Evolutionary conservation across 2,329 filamentous ascomycete species (phyloP), one percentile per base, ranked within the genome.

Genomic region (Acephala macrosclerotiorum): DNA sequence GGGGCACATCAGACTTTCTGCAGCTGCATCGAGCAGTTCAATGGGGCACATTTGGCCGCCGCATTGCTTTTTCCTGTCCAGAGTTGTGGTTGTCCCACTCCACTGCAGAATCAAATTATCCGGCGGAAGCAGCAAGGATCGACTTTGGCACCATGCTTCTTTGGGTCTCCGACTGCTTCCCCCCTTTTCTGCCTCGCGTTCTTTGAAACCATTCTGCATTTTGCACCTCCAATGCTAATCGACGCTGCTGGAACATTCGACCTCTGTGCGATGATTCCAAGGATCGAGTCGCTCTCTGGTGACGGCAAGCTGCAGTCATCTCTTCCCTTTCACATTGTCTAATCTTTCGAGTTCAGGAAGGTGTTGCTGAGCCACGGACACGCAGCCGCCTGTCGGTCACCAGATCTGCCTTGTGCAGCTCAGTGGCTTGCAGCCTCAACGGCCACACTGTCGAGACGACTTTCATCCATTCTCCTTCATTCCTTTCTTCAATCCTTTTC

Each of bases 201-300:
- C 40, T 42, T 42, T 42, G 40, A 42, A 42, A 42, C 40, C 40
- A 42, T 42, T 42, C 40, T 42, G 40, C 40, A 42, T n/a, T 42
- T 42, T 42, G 40, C 12, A 42, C 40, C 6, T 42, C 40, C 29
- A 33, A 42, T 18, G 12, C 40, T n/a, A 6, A 12, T 42, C 12
- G 14, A 42, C 16, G 7, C 40, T 16, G 16, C 16, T n/a, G 40
- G 40, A 16, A 16, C 40, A 42, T 42, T 6, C 16, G 29, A 33
- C 4, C 9, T 9, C 4, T 33, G 29, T 33, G 29, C 18, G 40
- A n/a, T n/a, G 14, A 16, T 18, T 42, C 40, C 40, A n/a, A 40
- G 36, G 9, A 40, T 40, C 36, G 40, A 42, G n/a, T 42, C 16
- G 40, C 40, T 18, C 12, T n/a, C 40, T n/a, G 40, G 40, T n/a